phyloP scores from a whole-genome alignment of 2,329 filamentous ascomycete genomes.

The Ambrosiella xylebori region DNA sequence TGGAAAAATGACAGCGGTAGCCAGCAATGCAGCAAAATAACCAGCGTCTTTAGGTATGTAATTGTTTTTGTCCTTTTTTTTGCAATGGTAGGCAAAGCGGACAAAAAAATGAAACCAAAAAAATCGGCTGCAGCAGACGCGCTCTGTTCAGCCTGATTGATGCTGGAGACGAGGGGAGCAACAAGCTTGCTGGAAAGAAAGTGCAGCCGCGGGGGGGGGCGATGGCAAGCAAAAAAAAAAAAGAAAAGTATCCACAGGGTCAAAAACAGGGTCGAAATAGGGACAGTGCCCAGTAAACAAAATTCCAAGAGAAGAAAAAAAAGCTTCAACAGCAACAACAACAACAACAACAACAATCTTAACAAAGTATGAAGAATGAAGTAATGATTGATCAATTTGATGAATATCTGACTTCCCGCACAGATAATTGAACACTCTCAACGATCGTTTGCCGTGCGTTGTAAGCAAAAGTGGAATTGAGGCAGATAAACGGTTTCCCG shows the following conservation, averaged over 20 bases:
- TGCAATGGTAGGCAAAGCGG: not conserved
- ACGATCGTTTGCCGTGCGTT: too few species aligned
- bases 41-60: not conserved
- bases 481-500: not conserved
- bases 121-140: not conserved
- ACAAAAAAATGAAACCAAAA: conserved; percentile 1
- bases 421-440: too few species aligned
- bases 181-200: not conserved
- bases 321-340: not conserved
- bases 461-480: too few species aligned
- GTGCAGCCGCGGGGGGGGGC: not conserved
- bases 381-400: too few species aligned
- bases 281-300: not conserved
- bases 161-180: too few species aligned
- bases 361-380: not conserved
- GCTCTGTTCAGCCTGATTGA: not conserved
- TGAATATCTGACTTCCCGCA: too few species aligned
- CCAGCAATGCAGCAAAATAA: not conserved
- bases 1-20: not conserved
- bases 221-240: not conserved
- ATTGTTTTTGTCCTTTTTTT: too few species aligned
- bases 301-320: not conserved
- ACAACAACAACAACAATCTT: not conserved
- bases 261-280: not conserved
- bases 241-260: not conserved